Base-by-base conservation (phyloP, 441 rosid genomes). In the Populus trichocarpa region DNA sequence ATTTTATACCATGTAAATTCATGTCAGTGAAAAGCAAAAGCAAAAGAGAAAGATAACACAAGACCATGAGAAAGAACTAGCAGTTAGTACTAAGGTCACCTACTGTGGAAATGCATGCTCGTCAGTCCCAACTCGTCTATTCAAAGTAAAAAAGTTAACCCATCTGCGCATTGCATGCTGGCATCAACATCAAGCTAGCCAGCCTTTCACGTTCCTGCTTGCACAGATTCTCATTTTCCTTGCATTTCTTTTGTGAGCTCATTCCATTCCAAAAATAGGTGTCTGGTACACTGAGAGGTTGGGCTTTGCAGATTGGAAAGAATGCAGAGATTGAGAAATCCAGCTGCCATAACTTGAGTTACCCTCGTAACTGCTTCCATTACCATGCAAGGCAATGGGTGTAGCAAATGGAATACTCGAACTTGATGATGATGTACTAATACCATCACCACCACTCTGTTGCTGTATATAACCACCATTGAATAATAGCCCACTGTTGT, bases 241-340 rank as follows among this genome's bases (percentile, higher is more conserved):
- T 59, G 14, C 22, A 36, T 28, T 23, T 40, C 77, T 65, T 70
- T 67, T 67, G 76, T 79, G 81, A 80, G 42, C 83, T 94, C 94
- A 92, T 84, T 94, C 98, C 86, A 89, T 87, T 28, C 98, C 98
- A 86, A 91, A 91, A 77, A 94, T 91, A 20, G 97, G 94, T 38
- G 94, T 91, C 92, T 90, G 95, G 82, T 90, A 89, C 81, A 89
- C 87, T 26, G 94, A 87, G 36, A 93, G 82, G 79, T 79, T 90
- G 5, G 92, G 78, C 86, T 94, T 93, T 74, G 88, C 89, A 85
- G 89, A 50, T 81, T 88, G 92, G 78, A 86, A 86, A 66, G 90
- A 67, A 81, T 81, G 91, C 71, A 85, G 38, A 72, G 89, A 67
- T 71, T 84, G 86, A 70, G 88, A 79, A 80, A 85, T 86, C 82